phyloP scores from a whole-genome alignment of 306 rosid genomes.

The Fragaria vesca region DNA sequence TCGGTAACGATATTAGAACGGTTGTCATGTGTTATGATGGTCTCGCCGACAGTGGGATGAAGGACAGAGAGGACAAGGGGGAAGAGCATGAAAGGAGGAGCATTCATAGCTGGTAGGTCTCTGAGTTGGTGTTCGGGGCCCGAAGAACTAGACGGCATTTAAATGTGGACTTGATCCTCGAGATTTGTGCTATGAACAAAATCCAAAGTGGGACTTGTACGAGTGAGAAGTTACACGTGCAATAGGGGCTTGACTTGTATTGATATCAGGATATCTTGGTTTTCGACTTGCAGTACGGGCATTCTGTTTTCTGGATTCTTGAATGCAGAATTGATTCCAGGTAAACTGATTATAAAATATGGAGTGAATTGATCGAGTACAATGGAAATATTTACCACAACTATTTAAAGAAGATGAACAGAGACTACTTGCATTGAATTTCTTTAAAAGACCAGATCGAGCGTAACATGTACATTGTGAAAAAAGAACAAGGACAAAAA shows the following conservation, averaged over 20 bases:
- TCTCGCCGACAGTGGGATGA: constrained; percentile 50
- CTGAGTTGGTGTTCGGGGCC: constrained; percentile 14
- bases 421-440: too few relatives aligned
- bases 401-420: too few relatives aligned
- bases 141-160: constrained; percentile 22
- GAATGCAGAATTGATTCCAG: background rate
- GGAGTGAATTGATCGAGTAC: too few relatives aligned
- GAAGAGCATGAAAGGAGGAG: background rate
- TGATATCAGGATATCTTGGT: background rate
- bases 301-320: background rate
- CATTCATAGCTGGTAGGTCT: constrained; percentile 39
- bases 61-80: constrained; percentile 26
- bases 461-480: too few relatives aligned
- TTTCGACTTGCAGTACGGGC: constrained; percentile 9
- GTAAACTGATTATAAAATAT: too few relatives aligned
- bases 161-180: constrained; percentile 33
- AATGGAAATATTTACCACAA: too few relatives aligned
- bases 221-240: constrained; percentile 44
- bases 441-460: too few relatives aligned
- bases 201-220: constrained; percentile 13
- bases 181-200: constrained; percentile 24
- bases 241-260: constrained; percentile 14
- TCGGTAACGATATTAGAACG: background rate
- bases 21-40: background rate
- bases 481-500: too few relatives aligned